Evolutionary conservation across 306 rosid genomes (phyloP).

Genomic region (Parietaria judaica): DNA sequence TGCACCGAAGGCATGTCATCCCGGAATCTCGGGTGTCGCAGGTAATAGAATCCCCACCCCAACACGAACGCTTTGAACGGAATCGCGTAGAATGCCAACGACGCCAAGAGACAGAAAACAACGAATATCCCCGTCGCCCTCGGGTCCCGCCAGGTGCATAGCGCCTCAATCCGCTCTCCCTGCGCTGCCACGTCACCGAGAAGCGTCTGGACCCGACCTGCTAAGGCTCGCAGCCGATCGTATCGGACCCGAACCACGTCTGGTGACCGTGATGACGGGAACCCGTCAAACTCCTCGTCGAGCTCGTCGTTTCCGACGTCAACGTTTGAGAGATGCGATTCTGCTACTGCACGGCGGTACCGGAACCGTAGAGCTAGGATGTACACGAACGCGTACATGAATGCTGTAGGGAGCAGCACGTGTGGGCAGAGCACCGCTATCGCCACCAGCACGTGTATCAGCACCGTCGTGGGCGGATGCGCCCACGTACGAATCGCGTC

Average conservation of each 20-base stretch:
- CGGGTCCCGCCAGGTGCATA: constrained; percentile 73
- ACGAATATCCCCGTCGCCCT: constrained; percentile 78
- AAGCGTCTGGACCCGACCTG: constrained; percentile 67
- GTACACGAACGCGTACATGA: constrained; percentile 58
- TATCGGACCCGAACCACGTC: constrained; percentile 52
- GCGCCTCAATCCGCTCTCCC: constrained; percentile 79
- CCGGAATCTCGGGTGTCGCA: constrained; percentile 76
- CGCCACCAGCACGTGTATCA: constrained; percentile 43
- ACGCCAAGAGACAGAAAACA: constrained; percentile 52
- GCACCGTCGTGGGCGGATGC: constrained; percentile 61
- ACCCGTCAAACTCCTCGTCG: constrained; percentile 81
- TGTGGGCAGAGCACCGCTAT: constrained; percentile 53
- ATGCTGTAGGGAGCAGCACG: constrained; percentile 53
- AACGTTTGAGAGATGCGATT: constrained; percentile 56
- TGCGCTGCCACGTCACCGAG: constrained; percentile 87
- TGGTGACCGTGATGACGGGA: constrained; percentile 42
- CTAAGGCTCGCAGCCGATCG: constrained; percentile 62
- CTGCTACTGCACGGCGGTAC: constrained; percentile 40
- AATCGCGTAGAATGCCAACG: constrained; percentile 56
- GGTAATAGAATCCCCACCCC: constrained; percentile 49
- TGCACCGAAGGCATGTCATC: constrained; percentile 77
- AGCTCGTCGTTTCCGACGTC: constrained; percentile 64
- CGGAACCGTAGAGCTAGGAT: constrained; percentile 42
- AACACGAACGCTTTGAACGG: constrained; percentile 52
- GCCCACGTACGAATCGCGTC: constrained; percentile 67